These are phyloP conservation scores for Aquilaria malaccensis DNA, from an alignment of 345 rosid genomes.

Conservation along the genomic window DNA sequence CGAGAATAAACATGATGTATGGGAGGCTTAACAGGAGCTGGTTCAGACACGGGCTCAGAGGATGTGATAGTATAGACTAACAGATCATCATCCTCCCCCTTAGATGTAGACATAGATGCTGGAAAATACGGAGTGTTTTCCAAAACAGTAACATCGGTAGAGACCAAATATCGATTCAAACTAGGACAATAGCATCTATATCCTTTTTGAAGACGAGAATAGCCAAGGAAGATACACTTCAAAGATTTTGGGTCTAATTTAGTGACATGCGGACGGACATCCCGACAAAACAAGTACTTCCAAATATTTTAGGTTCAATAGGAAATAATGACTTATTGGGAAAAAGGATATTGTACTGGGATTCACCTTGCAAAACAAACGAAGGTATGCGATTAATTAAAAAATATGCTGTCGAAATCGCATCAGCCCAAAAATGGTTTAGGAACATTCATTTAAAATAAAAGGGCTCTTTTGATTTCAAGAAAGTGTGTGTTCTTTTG, in stretches of 20 bases:
- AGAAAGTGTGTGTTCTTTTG: neutral
- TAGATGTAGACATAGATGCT: neutral
- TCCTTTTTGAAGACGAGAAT: no score
- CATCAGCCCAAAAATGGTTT: constrained; percentile 8
- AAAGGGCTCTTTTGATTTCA: no score
- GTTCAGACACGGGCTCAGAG: neutral
- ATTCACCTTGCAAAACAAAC: neutral
- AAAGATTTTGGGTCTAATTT: no score
- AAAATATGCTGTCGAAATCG: neutral
- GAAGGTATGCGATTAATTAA: constrained; percentile 9
- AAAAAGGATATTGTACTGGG: neutral
- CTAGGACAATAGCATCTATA: no score
- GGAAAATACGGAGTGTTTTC: neutral
- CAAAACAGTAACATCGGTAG: no score
- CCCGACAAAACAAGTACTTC: no score
- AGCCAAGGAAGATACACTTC: no score
- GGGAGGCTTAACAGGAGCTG: neutral
- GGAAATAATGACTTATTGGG: no score
- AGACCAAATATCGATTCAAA: no score
- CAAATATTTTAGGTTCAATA: no score
- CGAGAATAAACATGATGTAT: neutral
- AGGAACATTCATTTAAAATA: no score
- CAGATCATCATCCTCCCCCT: neutral
- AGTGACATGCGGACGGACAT: no score
- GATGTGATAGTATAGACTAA: neutral